Conservation (phyloP, 2,329 filamentous ascomycete genomes). For the Ascochyta clinopodiicola region DNA sequence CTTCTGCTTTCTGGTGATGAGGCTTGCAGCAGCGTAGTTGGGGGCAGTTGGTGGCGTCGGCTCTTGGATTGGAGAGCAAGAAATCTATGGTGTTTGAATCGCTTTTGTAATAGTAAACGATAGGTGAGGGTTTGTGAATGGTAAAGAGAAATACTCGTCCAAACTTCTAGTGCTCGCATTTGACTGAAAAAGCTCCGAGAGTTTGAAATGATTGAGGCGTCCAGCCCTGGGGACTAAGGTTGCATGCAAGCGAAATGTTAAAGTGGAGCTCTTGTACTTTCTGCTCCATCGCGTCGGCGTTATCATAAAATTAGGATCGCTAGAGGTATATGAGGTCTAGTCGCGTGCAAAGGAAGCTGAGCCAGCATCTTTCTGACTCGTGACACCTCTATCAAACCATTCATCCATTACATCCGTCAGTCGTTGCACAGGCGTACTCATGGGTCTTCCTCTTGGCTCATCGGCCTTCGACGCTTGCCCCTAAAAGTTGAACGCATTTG, state of each 20-base stretch:
- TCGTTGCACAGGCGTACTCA: neutral
- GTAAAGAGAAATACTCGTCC: too few species aligned
- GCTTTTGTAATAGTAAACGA: too few species aligned
- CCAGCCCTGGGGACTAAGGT: neutral
- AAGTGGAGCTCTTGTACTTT: neutral
- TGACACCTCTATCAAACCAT: neutral
- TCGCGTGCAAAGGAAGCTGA: neutral
- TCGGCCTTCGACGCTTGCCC: neutral
- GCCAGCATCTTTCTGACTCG: neutral
- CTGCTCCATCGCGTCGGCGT: neutral
- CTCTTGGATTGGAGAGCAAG: too few species aligned
- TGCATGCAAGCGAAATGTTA: neutral
- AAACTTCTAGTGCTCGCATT: neutral
- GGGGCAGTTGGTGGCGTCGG: too few species aligned
- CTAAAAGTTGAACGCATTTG: slow-evolving; percentile 77
- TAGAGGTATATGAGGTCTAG: neutral
- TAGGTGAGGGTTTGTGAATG: too few species aligned
- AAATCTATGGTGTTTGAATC: too few species aligned
- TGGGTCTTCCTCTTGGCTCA: too few species aligned
- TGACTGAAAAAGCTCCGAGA: neutral
- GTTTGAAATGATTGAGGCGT: slow-evolving; percentile 1
- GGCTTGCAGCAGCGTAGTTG: too few species aligned
- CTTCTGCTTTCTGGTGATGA: too few species aligned
- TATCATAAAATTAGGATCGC: neutral
- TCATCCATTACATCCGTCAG: neutral